Percentiles rank a stretch among this genome's conserved stretches.
Evolutionary conservation across 2,329 filamentous ascomycete species (phyloP).

Genomic region (Fusarium sp.): DNA sequence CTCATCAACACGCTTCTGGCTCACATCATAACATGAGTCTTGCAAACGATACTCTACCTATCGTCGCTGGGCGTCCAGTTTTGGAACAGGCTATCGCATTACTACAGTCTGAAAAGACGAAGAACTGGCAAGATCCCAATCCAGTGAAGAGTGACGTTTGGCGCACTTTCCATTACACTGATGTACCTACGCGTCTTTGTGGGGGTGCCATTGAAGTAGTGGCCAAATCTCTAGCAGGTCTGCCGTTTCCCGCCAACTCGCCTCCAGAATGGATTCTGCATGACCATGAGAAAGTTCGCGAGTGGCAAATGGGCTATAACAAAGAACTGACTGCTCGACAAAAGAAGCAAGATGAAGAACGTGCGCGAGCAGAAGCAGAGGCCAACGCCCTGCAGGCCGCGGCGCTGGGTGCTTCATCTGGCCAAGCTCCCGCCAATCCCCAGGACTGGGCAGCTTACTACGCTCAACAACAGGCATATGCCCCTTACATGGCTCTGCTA

Average conservation of each 20-base stretch:
- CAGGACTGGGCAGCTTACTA: slow-evolving; percentile 58
- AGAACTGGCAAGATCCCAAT: slow-evolving; percentile 59
- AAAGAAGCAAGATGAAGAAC: slow-evolving; percentile 56
- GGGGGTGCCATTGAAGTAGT: slow-evolving; percentile 60
- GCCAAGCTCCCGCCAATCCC: slow-evolving; percentile 47
- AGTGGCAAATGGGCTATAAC: slow-evolving; percentile 67
- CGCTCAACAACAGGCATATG: slow-evolving; percentile 58
- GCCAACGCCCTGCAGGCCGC: slow-evolving; percentile 50
- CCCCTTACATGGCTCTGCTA: slow-evolving; percentile 59
- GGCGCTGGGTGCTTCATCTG: slow-evolving; percentile 31
- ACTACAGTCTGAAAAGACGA: slow-evolving; percentile 60
- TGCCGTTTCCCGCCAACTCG: slow-evolving; percentile 63
- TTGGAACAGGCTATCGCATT: slow-evolving; percentile 59
- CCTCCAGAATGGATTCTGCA: slow-evolving; percentile 66
- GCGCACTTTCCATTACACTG: slow-evolving; percentile 56
- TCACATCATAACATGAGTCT: slow-evolving; percentile 24
- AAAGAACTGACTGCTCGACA: slow-evolving; percentile 56
- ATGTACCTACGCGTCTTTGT: slow-evolving; percentile 59
- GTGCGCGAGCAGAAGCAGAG: slow-evolving; percentile 53
- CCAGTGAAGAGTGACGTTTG: slow-evolving; percentile 53
- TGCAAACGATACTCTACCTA: slow-evolving; percentile 47
- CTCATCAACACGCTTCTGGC: slow-evolving; percentile 25
- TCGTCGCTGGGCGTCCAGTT: slow-evolving; percentile 52
- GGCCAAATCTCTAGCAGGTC: slow-evolving; percentile 58
- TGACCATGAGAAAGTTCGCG: slow-evolving; percentile 60